Percentiles rank a stretch among this genome's conserved stretches.
Conservation (phyloP, 352 stramenopile genomes). For the Phytophthora parvispora region DNA sequence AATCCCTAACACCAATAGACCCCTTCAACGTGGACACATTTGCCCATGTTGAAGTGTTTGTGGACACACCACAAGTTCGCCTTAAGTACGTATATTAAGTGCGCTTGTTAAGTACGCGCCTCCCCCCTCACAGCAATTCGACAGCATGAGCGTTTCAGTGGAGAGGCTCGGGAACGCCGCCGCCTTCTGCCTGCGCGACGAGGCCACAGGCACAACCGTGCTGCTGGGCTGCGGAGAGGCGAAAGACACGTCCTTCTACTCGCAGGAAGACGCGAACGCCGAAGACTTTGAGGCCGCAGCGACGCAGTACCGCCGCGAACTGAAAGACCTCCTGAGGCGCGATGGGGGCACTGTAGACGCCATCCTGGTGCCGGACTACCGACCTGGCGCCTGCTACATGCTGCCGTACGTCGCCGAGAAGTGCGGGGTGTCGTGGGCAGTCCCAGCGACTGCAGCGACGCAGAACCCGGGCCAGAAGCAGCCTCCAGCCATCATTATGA, state of each 20-base stretch:
- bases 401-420: constrained; percentile 81
- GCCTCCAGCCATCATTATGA: constrained; percentile 70
- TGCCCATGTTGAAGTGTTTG: not conserved
- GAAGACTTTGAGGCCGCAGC: constrained; percentile 38
- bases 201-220: constrained; percentile 50
- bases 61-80: not conserved
- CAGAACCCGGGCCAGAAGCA: constrained; percentile 37
- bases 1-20: not conserved
- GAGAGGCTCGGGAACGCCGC: constrained; percentile 77
- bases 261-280: constrained; percentile 49
- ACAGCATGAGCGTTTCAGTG: constrained; percentile 68
- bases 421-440: constrained; percentile 36
- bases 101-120: not conserved
- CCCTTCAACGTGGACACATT: not conserved
- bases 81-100: not conserved
- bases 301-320: constrained; percentile 64
- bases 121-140: not conserved
- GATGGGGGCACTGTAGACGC: constrained; percentile 56
- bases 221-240: constrained; percentile 76
- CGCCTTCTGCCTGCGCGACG: constrained; percentile 76
- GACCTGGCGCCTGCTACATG: constrained; percentile 76
- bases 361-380: constrained; percentile 78
- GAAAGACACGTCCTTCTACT: constrained; percentile 26
- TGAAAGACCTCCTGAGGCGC: constrained; percentile 62
- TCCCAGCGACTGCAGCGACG: constrained; percentile 1